Conservation (phyloP, 1,139 yeast genomes). For the Kodamaea ohmeri region DNA sequence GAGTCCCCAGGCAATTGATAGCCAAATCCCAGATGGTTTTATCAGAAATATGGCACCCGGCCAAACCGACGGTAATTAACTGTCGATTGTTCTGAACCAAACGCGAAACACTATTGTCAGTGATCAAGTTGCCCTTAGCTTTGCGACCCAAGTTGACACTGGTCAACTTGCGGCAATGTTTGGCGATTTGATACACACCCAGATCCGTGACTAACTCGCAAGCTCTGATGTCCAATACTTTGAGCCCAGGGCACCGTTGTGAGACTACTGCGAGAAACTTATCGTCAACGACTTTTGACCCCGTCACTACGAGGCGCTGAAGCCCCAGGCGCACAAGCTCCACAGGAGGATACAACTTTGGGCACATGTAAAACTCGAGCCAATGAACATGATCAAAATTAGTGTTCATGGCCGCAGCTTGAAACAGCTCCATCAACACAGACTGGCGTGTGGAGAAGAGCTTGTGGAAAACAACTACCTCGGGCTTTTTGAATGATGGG, state of each 20-base stretch:
- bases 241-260: conserved; percentile 52
- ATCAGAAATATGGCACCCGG: conserved; percentile 83
- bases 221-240: conserved; percentile 74
- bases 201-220: conserved; percentile 77
- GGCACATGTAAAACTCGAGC: conserved; percentile 85
- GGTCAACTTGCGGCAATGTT: conserved; percentile 53
- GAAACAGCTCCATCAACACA: conserved; percentile 20
- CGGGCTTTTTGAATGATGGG: conserved; percentile 24
- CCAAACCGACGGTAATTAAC: conserved; percentile 75
- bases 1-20: conserved; percentile 46
- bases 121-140: conserved; percentile 60
- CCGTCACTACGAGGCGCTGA: conserved; percentile 67
- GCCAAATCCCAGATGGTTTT: conserved; percentile 80
- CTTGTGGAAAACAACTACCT: conserved; percentile 35
- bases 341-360: conserved; percentile 58
- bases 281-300: conserved; percentile 67
- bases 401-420: conserved; percentile 4
- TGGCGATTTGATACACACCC: conserved; percentile 66
- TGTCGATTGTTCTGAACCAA: conserved; percentile 53
- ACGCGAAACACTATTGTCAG: conserved; percentile 64
- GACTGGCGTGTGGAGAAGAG: conserved; percentile 32
- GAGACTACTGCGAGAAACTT: conserved; percentile 51
- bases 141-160: conserved; percentile 80
- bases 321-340: conserved; percentile 38
- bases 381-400: conserved; percentile 45